Base-by-base conservation (phyloP, 1,139 yeast species). In the Tardiomyces digboiensis region DNA sequence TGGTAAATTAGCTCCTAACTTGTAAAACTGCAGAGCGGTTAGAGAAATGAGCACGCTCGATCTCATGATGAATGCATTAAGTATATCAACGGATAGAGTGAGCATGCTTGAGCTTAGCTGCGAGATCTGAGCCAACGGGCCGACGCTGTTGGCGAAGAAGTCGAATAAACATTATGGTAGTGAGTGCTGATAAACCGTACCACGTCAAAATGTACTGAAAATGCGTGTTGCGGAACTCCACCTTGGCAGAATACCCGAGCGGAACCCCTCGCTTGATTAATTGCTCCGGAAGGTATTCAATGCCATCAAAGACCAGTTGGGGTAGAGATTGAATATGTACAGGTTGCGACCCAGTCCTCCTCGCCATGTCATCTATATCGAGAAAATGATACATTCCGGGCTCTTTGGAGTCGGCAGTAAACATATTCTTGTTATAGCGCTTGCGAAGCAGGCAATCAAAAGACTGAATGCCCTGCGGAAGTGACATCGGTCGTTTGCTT, bases 181-280 rank as follows among this genome's bases (percentile, higher is more conserved):
- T 82, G 36, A 84, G 75, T 37, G 82, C 56, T 1, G 88, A 79
- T 38, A 88, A 74, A 0, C 95, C 95, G 61, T 86, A 91, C 99
- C 99, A 91, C 0, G 99, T 91, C 19, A 87, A 76, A 56, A 91
- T 68, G 61, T 91, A 91, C 63, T 91, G 96, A 63, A 89, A 68
- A 61, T 91, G 99, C 58, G 89, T 88, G 62, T 91, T 93, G 52
- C 83, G 77, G 58, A 87, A 74, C 50, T 81, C 88, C 23, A 91
- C 78, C 56, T 78, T 78, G 13, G 97, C 93, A 5, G 73, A 67
- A 44, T 82, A 78, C 1, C 96, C 98, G 21, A 93, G 64, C 2
- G 99, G 99, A 3, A 89, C 93, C 41, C 98, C 99, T 16, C 85
- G 80, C 44, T 73, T 74, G 44, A 78, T 68, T 50, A 57, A 49